Percentiles rank a stretch among this genome's conserved stretches.
phyloP scores from a whole-genome alignment of 2,329 filamentous ascomycete genomes.

The Verticillium nonalfalfae region DNA sequence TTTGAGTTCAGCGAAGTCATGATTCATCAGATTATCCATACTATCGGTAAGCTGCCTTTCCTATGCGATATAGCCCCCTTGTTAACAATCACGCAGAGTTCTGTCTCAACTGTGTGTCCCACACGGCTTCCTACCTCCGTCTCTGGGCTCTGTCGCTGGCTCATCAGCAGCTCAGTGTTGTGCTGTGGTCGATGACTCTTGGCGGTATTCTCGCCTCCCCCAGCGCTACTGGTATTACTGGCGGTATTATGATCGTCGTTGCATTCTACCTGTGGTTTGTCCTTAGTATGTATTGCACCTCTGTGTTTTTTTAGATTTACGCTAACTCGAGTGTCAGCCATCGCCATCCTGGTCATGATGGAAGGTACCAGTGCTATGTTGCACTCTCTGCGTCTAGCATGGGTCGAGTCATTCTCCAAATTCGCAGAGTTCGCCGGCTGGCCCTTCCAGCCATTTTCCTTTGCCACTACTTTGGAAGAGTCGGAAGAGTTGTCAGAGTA shows the following conservation, averaged over 20 bases:
- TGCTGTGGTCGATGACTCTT: conserved; percentile 95
- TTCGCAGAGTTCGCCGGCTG: conserved; percentile 89
- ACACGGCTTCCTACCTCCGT: conserved; percentile 97
- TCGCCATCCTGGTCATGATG: conserved; percentile 78
- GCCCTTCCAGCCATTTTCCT: conserved; percentile 84
- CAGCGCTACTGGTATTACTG: conserved; percentile 55
- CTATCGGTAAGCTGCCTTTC: conserved; percentile 65
- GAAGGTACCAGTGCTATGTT: conserved; percentile 95
- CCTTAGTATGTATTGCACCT: conserved; percentile 43
- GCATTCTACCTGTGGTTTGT: conserved; percentile 89
- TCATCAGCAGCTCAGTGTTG: conserved; percentile 93
- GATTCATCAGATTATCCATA: conserved; percentile 99
- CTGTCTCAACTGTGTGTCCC: conserved; percentile 97
- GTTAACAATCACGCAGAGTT: conserved; percentile 61
- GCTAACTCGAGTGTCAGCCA: conserved; percentile 21
- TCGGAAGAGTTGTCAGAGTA: conserved; percentile 58
- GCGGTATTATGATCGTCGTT: conserved; percentile 74
- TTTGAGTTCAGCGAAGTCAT: conserved; percentile 97
- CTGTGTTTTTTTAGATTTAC: background rate
- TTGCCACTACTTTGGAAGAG: conserved; percentile 77
- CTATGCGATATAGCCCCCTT: background rate
- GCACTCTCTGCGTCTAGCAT: conserved; percentile 84
- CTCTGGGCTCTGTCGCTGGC: conserved; percentile 96
- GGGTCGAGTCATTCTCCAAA: conserved; percentile 98
- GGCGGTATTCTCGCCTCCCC: conserved; percentile 56